Base-by-base conservation (phyloP, 371 early-diverging fungal genomes). In the Rhizopus microsporus region DNA sequence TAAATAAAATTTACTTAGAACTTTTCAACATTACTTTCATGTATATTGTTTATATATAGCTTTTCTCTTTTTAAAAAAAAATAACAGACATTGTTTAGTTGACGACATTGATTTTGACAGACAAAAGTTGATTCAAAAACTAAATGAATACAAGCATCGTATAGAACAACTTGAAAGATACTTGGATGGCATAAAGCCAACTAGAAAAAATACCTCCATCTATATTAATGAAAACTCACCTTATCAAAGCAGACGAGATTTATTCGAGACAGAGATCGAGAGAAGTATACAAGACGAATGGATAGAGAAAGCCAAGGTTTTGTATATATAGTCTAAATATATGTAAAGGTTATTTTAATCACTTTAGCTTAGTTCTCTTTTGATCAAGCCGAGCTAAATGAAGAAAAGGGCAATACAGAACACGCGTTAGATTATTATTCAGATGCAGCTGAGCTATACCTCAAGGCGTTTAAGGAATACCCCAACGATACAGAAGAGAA, bases 401-500 rank as follows among this genome's bases (percentile, higher is more conserved):
- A 82, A 46, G 43, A 45, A 7, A 71, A 78, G 54, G 65, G 63
- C 6, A 57, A 73, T 54, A 58, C 38, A 7, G 77, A 75, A 15
- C 60, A 72, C 45, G 81, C 81, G 7, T 61, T 82, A 10, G 73
- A 73, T 8, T 72, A 81, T 48, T 80, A 70, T 40, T 61, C 66
- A 10, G 74, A 78, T 39, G 69, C 83, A 30, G 83, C 83, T 3
- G 75, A 74, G 37, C 60, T 61, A 9, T 78, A 54, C 38, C 54
- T 77, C 5, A 71, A 61, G 43, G 81, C 72, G 2, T 77, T 67
- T 42, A 71, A 69, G 68, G 43, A 53, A n/a, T 59, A 56, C 37
- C 56, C 48, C 13, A 42, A 56, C 23, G 62, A 62, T 31, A 40
- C 49, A 8, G 16, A 29, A 12, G 40, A 57, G 37, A 65, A 67